Evolutionary conservation across 768 basidiomycete genomes (phyloP), one percentile per base, ranked within the genome.

Genomic region (Collybia sp.): DNA sequence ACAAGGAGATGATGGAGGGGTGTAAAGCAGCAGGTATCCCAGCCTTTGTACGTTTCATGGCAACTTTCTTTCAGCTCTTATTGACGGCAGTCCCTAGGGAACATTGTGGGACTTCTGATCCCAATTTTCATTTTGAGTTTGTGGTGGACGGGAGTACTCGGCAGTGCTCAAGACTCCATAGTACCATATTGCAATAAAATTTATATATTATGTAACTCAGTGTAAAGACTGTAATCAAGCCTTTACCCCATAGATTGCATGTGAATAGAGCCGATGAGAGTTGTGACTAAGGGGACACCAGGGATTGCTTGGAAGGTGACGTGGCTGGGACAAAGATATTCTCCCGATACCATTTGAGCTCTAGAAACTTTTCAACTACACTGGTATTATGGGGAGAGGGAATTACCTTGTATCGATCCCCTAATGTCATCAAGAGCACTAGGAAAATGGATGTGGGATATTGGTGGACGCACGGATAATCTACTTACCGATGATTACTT

Each of bases 341-440:
- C 41, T 80, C 65, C 47, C 84, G 77, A 55, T 93, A 94, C 80
- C 83, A 92, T 52, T 80, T 62, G 36, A 94, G 71, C 58, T 94
- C 89, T 91, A 55, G 15, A 13, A 16, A 32, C 17, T 13, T 31
- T 2, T 37, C 13, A 31, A 33, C 20, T 33, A 34, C 25, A 42
- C 37, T 19, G 6, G 6, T 12, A 8, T 13, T 19, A 11, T 12
- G 42, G 17, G 13, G 20, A 18, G 16, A 9, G 30, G 10, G 42
- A 50, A 47, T 11, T 52, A 85, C 90, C 93, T 64, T 64, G 59
- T 40, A 95, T 91, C 5, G 88, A 90, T 25, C 76, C 73, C 35
- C 68, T 69, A 48, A 94, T 93, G 54, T 95, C 93, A 49, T 87
- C 85, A 50, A 92, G 61, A 2, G 93, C 93, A 20, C 91, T 93